Conservation (phyloP, 2,329 filamentous ascomycete species). For the Penicillium sumatraense region DNA sequence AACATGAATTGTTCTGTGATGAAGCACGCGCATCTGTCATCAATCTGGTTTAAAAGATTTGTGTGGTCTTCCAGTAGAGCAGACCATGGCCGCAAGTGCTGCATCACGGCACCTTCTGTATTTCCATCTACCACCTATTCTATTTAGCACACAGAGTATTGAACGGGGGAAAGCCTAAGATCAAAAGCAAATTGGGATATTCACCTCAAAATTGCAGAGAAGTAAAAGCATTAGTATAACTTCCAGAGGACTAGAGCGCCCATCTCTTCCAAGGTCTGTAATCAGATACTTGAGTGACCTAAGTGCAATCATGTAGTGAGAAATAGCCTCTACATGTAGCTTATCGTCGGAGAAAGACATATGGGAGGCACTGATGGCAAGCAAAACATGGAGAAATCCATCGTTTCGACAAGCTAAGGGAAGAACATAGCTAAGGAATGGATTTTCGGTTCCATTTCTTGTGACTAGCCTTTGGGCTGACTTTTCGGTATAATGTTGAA, state of each 20-base stretch:
- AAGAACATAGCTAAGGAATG: conserved; percentile 2
- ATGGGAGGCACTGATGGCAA: conserved; percentile 8
- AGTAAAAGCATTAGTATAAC: conserved; percentile 1
- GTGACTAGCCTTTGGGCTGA: neutral
- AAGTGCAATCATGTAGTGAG: neutral
- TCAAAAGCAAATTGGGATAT: too few relatives aligned
- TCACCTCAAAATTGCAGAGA: conserved; percentile 4
- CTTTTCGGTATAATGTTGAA: conserved; percentile 5
- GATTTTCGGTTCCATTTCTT: neutral
- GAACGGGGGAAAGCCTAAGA: too few relatives aligned
- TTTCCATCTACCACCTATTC: conserved; percentile 2
- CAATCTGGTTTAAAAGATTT: neutral
- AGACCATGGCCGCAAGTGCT: conserved; percentile 1
- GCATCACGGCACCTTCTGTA: conserved; percentile 6
- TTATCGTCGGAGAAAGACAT: neutral
- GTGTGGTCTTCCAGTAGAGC: neutral
- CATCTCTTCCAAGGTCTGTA: neutral
- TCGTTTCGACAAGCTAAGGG: conserved; percentile 3
- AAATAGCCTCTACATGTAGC: neutral
- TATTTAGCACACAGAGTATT: too few relatives aligned
- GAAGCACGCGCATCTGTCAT: conserved; percentile 4
- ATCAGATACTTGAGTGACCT: neutral
- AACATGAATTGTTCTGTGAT: conserved; percentile 6
- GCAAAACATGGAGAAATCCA: neutral
- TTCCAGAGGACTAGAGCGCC: neutral